These are phyloP conservation scores for Cudoniella acicularis DNA, from an alignment of 495 filamentous ascomycete genomes.

Conservation along the genomic window DNA sequence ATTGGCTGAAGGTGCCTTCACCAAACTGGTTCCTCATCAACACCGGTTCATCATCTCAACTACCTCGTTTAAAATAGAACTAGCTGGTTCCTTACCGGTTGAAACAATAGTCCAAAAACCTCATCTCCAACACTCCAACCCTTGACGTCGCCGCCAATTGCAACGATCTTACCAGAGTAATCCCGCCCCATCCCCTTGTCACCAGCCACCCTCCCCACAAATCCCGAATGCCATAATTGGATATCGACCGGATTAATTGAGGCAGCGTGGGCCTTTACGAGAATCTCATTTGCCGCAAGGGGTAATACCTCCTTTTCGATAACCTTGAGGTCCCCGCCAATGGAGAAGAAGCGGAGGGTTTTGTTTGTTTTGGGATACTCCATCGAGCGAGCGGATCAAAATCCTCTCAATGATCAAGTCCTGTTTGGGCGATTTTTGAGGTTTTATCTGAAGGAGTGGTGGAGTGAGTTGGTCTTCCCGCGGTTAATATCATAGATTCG, in stretches of 20 bases:
- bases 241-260: slow-evolving; percentile 48
- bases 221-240: slow-evolving; percentile 30
- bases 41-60: not conserved
- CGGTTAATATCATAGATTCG: too few species aligned
- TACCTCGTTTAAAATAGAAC: not conserved
- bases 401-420: too few species aligned
- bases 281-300: slow-evolving; percentile 35
- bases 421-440: too few species aligned
- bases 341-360: slow-evolving; percentile 8
- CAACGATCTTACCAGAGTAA: slow-evolving; percentile 43
- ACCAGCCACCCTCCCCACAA: slow-evolving; percentile 18
- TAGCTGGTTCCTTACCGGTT: slow-evolving; percentile 10
- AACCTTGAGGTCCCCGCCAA: slow-evolving; percentile 6
- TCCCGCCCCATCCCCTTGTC: slow-evolving; percentile 40
- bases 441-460: too few species aligned
- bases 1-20: slow-evolving; percentile 36
- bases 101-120: slow-evolving; percentile 39
- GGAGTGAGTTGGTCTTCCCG: too few species aligned
- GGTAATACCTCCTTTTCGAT: slow-evolving; percentile 16
- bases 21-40: not conserved
- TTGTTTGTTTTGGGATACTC: slow-evolving; percentile 14
- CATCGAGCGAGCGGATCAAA: too few species aligned
- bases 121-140: slow-evolving; percentile 46
- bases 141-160: slow-evolving; percentile 39
- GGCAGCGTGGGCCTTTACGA: slow-evolving; percentile 49